These are phyloP conservation scores for Coleophoma cylindrospora DNA, from an alignment of 2,329 filamentous ascomycete species.

Conservation along the genomic window DNA sequence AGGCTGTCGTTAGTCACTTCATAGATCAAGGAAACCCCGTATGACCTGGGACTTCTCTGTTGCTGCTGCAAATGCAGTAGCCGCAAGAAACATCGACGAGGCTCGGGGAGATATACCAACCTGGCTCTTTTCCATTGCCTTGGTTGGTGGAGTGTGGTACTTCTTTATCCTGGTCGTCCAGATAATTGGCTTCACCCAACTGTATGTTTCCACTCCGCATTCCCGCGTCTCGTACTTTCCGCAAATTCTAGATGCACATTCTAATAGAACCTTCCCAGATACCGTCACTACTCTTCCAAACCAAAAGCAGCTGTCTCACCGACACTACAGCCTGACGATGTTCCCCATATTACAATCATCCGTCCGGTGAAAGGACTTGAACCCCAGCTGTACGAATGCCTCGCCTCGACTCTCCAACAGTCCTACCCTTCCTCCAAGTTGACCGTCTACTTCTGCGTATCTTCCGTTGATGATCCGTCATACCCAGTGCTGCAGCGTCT, in stretches of 20 bases:
- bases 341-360: constrained; percentile 85
- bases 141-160: constrained; percentile 48
- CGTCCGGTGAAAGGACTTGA: constrained; percentile 92
- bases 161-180: constrained; percentile 48
- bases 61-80: too few species aligned
- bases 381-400: constrained; percentile 84
- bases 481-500: constrained; percentile 69
- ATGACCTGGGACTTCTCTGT: not conserved
- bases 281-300: constrained; percentile 46
- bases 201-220: constrained; percentile 35
- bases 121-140: constrained; percentile 31
- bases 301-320: constrained; percentile 47
- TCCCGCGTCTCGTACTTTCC: not conserved
- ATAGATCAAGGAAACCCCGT: too few species aligned
- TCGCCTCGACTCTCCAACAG: constrained; percentile 80
- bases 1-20: too few species aligned
- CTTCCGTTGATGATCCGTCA: constrained; percentile 69
- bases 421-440: constrained; percentile 73
- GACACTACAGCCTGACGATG: constrained; percentile 41
- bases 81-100: too few species aligned
- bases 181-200: constrained; percentile 47
- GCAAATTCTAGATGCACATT: too few species aligned
- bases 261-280: constrained; percentile 30
- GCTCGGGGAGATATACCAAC: constrained; percentile 9
- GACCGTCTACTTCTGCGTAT: constrained; percentile 78